These are phyloP conservation scores for Aspergillus ustus DNA, from an alignment of 2,329 filamentous ascomycete genomes.

Conservation along the genomic window DNA sequence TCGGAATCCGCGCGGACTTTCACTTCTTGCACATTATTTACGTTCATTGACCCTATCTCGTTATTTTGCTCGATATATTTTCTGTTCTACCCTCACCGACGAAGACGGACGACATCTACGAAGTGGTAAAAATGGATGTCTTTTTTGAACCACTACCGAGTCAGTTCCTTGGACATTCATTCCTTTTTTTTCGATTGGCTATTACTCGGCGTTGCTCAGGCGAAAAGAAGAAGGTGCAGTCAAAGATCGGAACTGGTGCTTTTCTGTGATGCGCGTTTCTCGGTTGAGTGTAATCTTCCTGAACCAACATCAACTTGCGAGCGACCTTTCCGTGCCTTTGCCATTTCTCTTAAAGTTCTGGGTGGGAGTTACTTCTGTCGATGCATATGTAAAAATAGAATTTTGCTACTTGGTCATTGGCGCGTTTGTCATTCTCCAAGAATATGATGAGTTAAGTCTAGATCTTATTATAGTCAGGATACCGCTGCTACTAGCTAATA, in stretches of 20 bases:
- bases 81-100: constrained; percentile 18
- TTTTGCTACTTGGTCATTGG: constrained; percentile 42
- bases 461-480: constrained; percentile 12
- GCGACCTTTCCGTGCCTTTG: constrained; percentile 23
- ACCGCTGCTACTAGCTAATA: constrained; percentile 5
- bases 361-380: constrained; percentile 20
- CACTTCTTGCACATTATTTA: constrained; percentile 45
- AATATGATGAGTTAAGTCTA: constrained; percentile 39
- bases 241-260: constrained; percentile 35
- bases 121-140: constrained; percentile 19
- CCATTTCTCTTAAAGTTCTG: constrained; percentile 12
- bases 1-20: constrained; percentile 35
- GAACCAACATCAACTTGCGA: constrained; percentile 14
- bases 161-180: constrained; percentile 31
- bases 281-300: constrained; percentile 15
- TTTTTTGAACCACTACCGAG: constrained; percentile 23
- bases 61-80: constrained; percentile 19
- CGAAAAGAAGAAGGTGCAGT: constrained; percentile 39
- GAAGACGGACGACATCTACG: constrained; percentile 16
- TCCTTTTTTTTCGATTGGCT: constrained; percentile 31
- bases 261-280: constrained; percentile 32
- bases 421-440: constrained; percentile 39
- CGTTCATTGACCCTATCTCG: constrained; percentile 12
- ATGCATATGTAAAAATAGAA: constrained; percentile 47
- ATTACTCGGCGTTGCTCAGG: constrained; percentile 45